These are phyloP conservation scores for Fusarium sp. DNA, from an alignment of 2,329 filamentous ascomycete species.

Conservation along the genomic window DNA sequence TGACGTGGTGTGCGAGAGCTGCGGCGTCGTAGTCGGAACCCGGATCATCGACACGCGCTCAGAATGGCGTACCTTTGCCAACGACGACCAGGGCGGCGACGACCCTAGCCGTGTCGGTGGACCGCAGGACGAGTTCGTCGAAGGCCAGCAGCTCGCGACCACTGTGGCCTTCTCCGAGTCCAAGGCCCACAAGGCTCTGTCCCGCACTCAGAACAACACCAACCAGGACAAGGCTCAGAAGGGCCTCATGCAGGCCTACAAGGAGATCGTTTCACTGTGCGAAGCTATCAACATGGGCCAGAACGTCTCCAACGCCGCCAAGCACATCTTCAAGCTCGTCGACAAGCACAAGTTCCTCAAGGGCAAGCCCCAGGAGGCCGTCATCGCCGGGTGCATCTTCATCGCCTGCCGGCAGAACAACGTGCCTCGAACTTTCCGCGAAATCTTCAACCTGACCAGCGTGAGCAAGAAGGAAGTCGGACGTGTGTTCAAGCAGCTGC, in stretches of 20 bases:
- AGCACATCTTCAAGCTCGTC: constrained; percentile 94
- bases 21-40: constrained; percentile 89
- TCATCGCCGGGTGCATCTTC: constrained; percentile 97
- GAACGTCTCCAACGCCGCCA: constrained; percentile 87
- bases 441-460: constrained; percentile 92
- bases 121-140: constrained; percentile 86
- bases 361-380: constrained; percentile 91
- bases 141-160: constrained; percentile 90
- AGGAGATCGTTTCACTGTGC: constrained; percentile 87
- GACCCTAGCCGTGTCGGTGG: constrained; percentile 99
- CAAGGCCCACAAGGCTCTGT: constrained; percentile 76
- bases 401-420: constrained; percentile 93
- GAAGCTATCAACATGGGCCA: constrained; percentile 85
- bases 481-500: constrained; percentile 91
- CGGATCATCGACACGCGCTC: constrained; percentile 95
- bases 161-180: constrained; percentile 86
- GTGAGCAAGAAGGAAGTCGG: constrained; percentile 98
- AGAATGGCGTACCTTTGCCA: constrained; percentile 99
- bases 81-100: constrained; percentile 95
- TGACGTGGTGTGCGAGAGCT: constrained; percentile 92
- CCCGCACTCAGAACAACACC: constrained; percentile 88
- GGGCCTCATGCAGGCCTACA: constrained; percentile 83
- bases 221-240: constrained; percentile 87
- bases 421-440: constrained; percentile 89
- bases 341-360: constrained; percentile 95